These are phyloP conservation scores for Olyra latifolia DNA, from an alignment of 176 grass and related monocot species.

Conservation along the genomic window DNA sequence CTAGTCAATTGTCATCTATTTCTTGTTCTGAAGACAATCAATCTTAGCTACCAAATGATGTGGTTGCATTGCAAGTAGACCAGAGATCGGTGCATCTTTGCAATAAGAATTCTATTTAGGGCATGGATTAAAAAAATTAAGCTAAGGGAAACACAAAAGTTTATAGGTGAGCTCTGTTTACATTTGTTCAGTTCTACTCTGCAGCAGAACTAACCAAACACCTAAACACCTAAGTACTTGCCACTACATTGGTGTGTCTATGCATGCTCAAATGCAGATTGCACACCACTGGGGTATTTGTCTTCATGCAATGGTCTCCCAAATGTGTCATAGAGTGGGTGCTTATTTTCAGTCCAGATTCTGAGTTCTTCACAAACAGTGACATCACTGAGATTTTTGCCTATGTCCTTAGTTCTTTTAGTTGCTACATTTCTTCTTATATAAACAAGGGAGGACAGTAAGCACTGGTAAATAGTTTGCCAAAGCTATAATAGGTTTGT, in stretches of 20 bases:
- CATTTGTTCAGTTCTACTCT: background rate
- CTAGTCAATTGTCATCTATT: background rate
- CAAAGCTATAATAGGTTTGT: conserved; percentile 7
- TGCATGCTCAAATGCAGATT: conserved; percentile 69
- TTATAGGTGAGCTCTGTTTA: background rate
- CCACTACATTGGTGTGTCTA: no score
- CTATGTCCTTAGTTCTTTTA: conserved; percentile 36
- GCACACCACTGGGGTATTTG: conserved; percentile 67
- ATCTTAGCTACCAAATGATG: conserved; percentile 1
- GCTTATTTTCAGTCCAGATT: conserved; percentile 61
- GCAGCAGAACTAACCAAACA: background rate
- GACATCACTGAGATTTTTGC: conserved; percentile 35
- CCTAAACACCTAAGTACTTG: no score
- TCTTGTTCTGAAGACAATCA: conserved; percentile 18
- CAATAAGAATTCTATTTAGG: background rate
- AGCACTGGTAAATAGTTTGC: conserved; percentile 36
- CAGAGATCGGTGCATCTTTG: background rate
- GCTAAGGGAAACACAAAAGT: background rate
- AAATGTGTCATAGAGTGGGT: conserved; percentile 48
- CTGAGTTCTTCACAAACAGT: conserved; percentile 35
- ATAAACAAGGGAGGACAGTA: conserved; percentile 16
- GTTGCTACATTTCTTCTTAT: conserved; percentile 26
- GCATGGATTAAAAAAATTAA: background rate
- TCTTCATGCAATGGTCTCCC: conserved; percentile 57
- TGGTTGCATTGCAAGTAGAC: conserved; percentile 1